These are phyloP conservation scores for Cryphonectria japonica DNA, from an alignment of 2,329 filamentous ascomycete species.

Conservation along the genomic window DNA sequence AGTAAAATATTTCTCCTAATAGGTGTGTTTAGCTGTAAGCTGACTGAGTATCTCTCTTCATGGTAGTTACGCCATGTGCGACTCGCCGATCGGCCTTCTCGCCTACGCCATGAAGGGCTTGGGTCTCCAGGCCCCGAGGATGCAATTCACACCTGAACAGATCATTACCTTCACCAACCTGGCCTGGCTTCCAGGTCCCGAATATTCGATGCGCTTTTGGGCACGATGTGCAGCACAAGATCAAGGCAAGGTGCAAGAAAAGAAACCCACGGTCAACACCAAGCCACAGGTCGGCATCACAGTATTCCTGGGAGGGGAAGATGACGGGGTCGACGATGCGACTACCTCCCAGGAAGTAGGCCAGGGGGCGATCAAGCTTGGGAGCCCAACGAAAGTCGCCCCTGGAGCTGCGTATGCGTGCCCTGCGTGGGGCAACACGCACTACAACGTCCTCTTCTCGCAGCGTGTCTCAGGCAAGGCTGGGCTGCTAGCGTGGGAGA, in stretches of 20 bases:
- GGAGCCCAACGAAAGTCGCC: constrained; percentile 17
- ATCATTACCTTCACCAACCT: constrained; percentile 64
- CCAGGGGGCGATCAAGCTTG: constrained; percentile 34
- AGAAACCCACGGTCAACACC: constrained; percentile 2
- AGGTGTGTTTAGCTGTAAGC: neutral
- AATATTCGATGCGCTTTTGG: constrained; percentile 62
- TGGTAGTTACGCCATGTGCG: constrained; percentile 59
- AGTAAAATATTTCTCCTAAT: neutral
- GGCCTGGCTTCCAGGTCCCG: constrained; percentile 69
- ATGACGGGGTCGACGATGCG: constrained; percentile 40
- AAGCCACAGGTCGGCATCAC: constrained; percentile 46
- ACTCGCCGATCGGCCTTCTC: constrained; percentile 63
- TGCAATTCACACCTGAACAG: constrained; percentile 52
- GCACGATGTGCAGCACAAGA: constrained; percentile 47
- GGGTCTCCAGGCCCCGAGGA: constrained; percentile 44
- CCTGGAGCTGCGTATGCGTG: constrained; percentile 44
- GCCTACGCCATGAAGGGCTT: constrained; percentile 57
- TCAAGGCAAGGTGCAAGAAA: constrained; percentile 26
- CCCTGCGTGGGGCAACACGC: constrained; percentile 51
- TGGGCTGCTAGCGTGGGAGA: constrained; percentile 54
- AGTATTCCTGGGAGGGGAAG: constrained; percentile 46
- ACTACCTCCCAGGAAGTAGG: constrained; percentile 23
- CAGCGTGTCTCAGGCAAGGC: constrained; percentile 45
- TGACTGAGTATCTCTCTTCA: neutral
- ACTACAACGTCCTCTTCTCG: constrained; percentile 48